These are phyloP conservation scores for Gorgonomyces haynaldii DNA, from an alignment of 192 early-diverging fungal species.

Conservation along the genomic window DNA sequence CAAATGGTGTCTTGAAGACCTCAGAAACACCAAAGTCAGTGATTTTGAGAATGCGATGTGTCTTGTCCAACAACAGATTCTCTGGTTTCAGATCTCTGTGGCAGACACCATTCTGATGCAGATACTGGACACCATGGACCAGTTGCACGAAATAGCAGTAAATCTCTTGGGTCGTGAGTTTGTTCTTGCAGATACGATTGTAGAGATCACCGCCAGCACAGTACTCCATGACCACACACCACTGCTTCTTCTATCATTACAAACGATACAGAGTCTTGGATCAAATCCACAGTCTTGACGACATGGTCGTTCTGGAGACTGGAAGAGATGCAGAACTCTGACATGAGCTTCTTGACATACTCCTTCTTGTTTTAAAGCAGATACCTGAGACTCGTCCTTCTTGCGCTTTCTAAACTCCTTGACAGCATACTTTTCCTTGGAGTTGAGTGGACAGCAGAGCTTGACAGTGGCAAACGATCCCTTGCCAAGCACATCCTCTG, in stretches of 20 bases:
- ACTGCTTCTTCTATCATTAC: constrained; percentile 22
- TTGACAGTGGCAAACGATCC: constrained; percentile 90
- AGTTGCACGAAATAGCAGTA: constrained; percentile 84
- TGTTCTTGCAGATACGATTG: constrained; percentile 58
- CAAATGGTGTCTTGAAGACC: constrained; percentile 86
- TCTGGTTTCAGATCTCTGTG: constrained; percentile 93
- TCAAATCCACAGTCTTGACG: constrained; percentile 88
- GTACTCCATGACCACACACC: constrained; percentile 84
- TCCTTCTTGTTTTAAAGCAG: constrained; percentile 50
- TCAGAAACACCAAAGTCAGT: constrained; percentile 97
- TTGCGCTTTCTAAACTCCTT: constrained; percentile 86
- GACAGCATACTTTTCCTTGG: constrained; percentile 66
- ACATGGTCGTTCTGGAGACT: constrained; percentile 83
- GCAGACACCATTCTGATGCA: constrained; percentile 92
- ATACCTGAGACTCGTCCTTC: constrained; percentile 58
- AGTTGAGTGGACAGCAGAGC: constrained; percentile 52
- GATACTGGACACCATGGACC: constrained; percentile 72
- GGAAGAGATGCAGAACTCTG: constrained; percentile 92
- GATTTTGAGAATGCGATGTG: constrained; percentile 78
- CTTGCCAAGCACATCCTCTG: constrained; percentile 61
- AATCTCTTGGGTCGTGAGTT: constrained; percentile 34
- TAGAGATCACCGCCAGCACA: constrained; percentile 89
- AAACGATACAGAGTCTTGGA: constrained; percentile 76
- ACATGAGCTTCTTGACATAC: constrained; percentile 88
- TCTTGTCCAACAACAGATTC: constrained; percentile 74